These are phyloP conservation scores for Dendrobium chrysotoxum DNA, from an alignment of 106 monocot species.

Conservation along the genomic window DNA sequence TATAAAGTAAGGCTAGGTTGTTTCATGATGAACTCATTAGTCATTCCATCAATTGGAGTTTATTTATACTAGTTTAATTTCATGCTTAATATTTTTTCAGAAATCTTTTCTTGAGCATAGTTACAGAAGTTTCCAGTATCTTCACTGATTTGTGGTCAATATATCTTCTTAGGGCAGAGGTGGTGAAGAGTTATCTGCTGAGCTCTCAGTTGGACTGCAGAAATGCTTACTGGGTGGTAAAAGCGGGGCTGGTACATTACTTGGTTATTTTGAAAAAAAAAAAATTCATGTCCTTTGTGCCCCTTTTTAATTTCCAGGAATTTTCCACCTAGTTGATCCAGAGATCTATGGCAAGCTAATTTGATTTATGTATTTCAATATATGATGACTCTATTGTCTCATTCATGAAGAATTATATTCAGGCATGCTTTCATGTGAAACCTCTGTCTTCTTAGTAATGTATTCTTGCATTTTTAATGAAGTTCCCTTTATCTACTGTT, in stretches of 20 bases:
- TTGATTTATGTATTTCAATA: no score
- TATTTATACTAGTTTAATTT: neutral
- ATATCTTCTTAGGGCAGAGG: slow-evolving; percentile 58
- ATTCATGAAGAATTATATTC: no score
- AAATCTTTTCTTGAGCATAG: neutral
- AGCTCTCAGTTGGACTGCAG: slow-evolving; percentile 76
- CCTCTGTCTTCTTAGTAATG: no score
- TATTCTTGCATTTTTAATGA: no score
- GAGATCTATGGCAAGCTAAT: no score
- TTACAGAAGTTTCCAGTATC: neutral
- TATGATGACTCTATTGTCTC: no score
- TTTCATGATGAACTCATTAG: neutral
- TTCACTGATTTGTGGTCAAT: neutral
- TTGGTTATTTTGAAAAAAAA: neutral
- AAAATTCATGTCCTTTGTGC: neutral
- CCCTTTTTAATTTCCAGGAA: neutral
- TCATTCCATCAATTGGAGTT: neutral
- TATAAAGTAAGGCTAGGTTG: neutral
- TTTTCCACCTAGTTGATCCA: no score
- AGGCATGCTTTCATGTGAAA: no score
- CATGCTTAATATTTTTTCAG: neutral
- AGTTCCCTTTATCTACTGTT: no score
- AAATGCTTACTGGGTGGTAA: slow-evolving; percentile 87
- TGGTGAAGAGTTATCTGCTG: slow-evolving; percentile 76
- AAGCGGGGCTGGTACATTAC: slow-evolving; percentile 54